These are phyloP conservation scores for Candolleomyces efflorescens DNA, from an alignment of 768 basidiomycete species.

Conservation along the genomic window DNA sequence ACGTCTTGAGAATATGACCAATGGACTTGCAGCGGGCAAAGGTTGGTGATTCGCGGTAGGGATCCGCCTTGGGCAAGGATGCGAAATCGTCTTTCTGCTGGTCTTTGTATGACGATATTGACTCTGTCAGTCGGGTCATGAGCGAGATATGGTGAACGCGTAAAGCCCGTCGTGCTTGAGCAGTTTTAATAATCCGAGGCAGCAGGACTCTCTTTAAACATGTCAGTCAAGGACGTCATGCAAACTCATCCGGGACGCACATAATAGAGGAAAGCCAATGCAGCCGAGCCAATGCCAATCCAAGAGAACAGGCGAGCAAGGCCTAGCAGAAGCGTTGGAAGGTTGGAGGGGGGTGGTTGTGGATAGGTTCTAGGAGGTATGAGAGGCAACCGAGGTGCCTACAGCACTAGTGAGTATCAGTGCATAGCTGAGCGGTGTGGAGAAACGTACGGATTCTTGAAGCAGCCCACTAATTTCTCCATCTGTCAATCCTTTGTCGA, in stretches of 20 bases:
- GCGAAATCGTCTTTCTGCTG: constrained; percentile 52
- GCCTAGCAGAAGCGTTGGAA: constrained; percentile 64
- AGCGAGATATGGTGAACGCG: constrained; percentile 56
- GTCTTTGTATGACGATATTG: constrained; percentile 51
- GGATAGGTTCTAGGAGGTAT: constrained; percentile 76
- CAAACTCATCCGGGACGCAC: constrained; percentile 34
- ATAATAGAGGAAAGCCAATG: constrained; percentile 59
- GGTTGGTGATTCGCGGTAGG: constrained; percentile 40
- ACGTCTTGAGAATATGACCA: constrained; percentile 32
- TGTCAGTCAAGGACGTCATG: constrained; percentile 5
- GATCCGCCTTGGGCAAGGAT: constrained; percentile 51
- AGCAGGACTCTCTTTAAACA: constrained; percentile 57
- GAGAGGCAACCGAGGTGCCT: constrained; percentile 37
- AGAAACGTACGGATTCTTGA: constrained; percentile 46
- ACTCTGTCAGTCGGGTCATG: constrained; percentile 48
- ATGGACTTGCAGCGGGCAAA: constrained; percentile 46
- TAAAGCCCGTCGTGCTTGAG: constrained; percentile 57
- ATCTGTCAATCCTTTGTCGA: constrained; percentile 65
- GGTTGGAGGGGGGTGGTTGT: constrained; percentile 59
- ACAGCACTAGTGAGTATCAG: not conserved
- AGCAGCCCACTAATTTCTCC: constrained; percentile 57
- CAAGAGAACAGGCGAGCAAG: constrained; percentile 58
- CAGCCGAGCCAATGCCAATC: constrained; percentile 61
- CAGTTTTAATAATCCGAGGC: constrained; percentile 57
- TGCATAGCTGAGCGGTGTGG: not conserved